phyloP scores from a whole-genome alignment of 2,329 filamentous ascomycete genomes.

The Monosporascus ibericus region DNA sequence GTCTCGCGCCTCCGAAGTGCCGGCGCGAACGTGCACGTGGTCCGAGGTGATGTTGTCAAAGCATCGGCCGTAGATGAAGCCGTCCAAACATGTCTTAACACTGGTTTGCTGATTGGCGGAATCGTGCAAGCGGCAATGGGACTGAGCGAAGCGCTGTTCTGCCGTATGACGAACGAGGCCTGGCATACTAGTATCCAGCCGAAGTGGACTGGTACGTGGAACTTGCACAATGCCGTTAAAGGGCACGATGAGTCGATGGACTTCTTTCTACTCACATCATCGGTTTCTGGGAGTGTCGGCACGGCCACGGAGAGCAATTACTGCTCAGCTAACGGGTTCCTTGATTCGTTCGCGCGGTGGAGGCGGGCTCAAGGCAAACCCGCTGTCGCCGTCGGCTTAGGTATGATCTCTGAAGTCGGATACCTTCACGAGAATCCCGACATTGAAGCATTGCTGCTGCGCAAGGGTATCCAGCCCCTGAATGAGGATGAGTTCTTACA shows the following conservation, averaged over 20 bases:
- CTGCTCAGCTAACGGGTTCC: constrained; percentile 29
- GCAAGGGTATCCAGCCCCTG: no score
- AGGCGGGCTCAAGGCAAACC: constrained; percentile 19
- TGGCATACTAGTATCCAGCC: constrained; percentile 19
- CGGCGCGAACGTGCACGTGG: constrained; percentile 16
- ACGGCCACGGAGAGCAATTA: constrained; percentile 30
- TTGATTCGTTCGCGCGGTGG: constrained; percentile 27
- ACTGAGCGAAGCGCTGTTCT: constrained; percentile 23
- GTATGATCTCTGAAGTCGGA: constrained; percentile 30
- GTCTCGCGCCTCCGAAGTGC: constrained; percentile 11
- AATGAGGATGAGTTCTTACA: no score
- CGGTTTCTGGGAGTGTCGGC: constrained; percentile 22
- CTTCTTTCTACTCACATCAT: constrained; percentile 27
- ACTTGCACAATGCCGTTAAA: constrained; percentile 17
- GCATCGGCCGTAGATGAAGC: constrained; percentile 9
- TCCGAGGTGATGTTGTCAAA: constrained; percentile 16
- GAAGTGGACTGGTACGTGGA: constrained; percentile 18
- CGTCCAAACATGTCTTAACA: constrained; percentile 4
- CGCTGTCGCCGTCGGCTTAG: constrained; percentile 18
- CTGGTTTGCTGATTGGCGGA: constrained; percentile 8
- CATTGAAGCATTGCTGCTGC: no score
- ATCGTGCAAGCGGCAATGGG: constrained; percentile 26
- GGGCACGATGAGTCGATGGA: no score
- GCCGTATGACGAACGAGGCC: constrained; percentile 15
- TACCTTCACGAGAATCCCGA: constrained; percentile 28